Percentiles rank a stretch among this genome's conserved stretches.
phyloP scores from a whole-genome alignment of 495 filamentous ascomycete species.

The Aspergillus wentii region DNA sequence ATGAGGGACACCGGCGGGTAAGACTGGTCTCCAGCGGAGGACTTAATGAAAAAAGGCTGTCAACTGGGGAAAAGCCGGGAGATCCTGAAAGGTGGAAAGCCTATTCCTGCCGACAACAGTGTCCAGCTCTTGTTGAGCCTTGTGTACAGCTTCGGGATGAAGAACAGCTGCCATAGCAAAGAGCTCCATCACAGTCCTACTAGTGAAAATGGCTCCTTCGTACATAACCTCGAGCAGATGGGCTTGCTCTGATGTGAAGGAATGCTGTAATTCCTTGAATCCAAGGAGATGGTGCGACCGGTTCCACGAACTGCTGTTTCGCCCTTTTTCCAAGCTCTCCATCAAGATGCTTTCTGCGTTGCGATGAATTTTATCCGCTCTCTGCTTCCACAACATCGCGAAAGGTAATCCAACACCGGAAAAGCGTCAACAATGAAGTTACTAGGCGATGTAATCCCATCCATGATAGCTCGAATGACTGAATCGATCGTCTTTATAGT shows the following conservation, averaged over 20 bases:
- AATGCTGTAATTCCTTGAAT: slow-evolving; percentile 1
- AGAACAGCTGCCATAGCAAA: slow-evolving; percentile 22
- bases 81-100: slow-evolving; percentile 43
- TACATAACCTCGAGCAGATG: slow-evolving; percentile 30
- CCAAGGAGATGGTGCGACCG: not conserved
- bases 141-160: slow-evolving; percentile 7
- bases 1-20: slow-evolving; percentile 51
- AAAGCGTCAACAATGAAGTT: slow-evolving; percentile 27
- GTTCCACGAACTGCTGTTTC: slow-evolving; percentile 1
- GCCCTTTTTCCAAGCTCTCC: not conserved
- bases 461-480: slow-evolving; percentile 18
- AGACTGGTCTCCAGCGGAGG: slow-evolving; percentile 55
- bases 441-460: slow-evolving; percentile 13
- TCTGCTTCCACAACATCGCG: slow-evolving; percentile 39
- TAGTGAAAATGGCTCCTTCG: slow-evolving; percentile 31
- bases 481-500: slow-evolving; percentile 18
- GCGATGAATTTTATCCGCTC: slow-evolving; percentile 20
- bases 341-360: not conserved
- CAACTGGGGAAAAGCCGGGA: slow-evolving; percentile 37
- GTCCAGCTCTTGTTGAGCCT: slow-evolving; percentile 19
- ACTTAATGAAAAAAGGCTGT: slow-evolving; percentile 56
- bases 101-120: slow-evolving; percentile 21
- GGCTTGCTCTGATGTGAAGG: slow-evolving; percentile 20
- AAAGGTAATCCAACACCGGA: slow-evolving; percentile 39
- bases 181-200: slow-evolving; percentile 21